Conservation (phyloP, 2,329 filamentous ascomycete species). For the Neurospora crassa region DNA sequence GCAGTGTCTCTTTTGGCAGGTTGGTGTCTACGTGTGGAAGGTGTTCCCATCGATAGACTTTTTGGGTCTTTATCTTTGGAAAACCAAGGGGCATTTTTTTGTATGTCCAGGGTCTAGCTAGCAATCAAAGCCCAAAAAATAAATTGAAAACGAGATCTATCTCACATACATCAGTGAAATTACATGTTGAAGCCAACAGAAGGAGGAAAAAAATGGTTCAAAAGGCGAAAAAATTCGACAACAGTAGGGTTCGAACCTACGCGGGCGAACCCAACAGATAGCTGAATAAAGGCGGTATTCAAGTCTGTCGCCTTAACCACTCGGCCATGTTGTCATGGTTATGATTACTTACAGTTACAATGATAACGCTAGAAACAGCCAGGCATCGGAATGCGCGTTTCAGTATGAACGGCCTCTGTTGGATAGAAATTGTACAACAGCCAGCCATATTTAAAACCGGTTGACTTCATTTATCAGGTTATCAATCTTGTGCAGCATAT, state of each 20-base stretch:
- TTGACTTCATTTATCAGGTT: too few species aligned
- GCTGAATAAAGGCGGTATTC: constrained; percentile 7
- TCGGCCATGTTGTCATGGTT: not conserved
- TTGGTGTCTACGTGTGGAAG: not conserved
- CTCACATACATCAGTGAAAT: not conserved
- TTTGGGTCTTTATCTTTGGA: not conserved
- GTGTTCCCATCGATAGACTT: not conserved
- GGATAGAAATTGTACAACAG: too few species aligned
- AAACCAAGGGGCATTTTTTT: not conserved
- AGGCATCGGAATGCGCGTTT: not conserved
- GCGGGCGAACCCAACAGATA: constrained; percentile 17
- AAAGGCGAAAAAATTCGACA: constrained; percentile 6
- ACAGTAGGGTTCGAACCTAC: constrained; percentile 16
- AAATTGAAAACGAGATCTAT: not conserved
- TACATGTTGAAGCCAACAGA: not conserved
- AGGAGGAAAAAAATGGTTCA: not conserved
- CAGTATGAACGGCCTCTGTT: too few species aligned
- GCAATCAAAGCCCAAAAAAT: not conserved
- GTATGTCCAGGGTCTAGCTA: not conserved
- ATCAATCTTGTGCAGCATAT: too few species aligned
- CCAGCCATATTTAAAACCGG: too few species aligned
- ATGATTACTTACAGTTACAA: not conserved
- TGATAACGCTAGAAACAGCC: not conserved
- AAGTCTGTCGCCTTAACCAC: constrained; percentile 14
- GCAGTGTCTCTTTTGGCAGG: too few species aligned